phyloP scores from a whole-genome alignment of 495 filamentous ascomycete species.

The Aspergillus saccharolyticus region DNA sequence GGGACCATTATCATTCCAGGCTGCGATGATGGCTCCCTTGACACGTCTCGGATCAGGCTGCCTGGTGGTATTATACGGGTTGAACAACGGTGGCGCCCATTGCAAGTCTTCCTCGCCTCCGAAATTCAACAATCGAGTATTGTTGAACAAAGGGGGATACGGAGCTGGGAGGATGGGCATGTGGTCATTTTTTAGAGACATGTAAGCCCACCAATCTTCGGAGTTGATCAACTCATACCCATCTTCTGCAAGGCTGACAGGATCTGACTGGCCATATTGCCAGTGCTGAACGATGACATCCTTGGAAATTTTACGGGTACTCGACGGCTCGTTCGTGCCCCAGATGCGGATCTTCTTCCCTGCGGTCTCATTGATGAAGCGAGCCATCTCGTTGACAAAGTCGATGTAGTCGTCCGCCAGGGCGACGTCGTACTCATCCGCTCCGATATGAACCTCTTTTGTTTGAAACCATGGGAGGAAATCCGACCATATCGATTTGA shows the following conservation, averaged over 20 bases:
- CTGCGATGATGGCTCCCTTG: conserved; percentile 48
- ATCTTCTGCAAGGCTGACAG: conserved; percentile 32
- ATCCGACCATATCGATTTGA: conserved; percentile 51
- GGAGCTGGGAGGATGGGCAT: conserved; percentile 48
- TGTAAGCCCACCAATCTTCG: conserved; percentile 55
- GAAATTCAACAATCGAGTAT: conserved; percentile 44
- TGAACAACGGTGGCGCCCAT: conserved; percentile 47
- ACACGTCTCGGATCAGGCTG: conserved; percentile 28
- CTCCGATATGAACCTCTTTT: conserved; percentile 54
- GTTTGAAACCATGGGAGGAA: conserved; percentile 53
- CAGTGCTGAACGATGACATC: conserved; percentile 51
- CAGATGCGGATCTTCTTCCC: conserved; percentile 49
- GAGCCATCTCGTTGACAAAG: conserved; percentile 50
- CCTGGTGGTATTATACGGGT: conserved; percentile 39
- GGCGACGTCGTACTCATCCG: conserved; percentile 49
- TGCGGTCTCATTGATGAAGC: conserved; percentile 35
- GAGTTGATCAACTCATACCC: conserved; percentile 49
- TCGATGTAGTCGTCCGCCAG: conserved; percentile 49
- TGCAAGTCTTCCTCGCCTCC: conserved; percentile 39
- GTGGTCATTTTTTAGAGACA: conserved; percentile 52
- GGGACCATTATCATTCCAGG: conserved; percentile 55
- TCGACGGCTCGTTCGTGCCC: conserved; percentile 48
- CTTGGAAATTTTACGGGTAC: conserved; percentile 30
- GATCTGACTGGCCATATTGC: conserved; percentile 55
- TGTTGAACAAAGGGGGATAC: conserved; percentile 52